Conservation (phyloP, 176 grass and related monocot genomes). For the Triticum turgidum region DNA sequence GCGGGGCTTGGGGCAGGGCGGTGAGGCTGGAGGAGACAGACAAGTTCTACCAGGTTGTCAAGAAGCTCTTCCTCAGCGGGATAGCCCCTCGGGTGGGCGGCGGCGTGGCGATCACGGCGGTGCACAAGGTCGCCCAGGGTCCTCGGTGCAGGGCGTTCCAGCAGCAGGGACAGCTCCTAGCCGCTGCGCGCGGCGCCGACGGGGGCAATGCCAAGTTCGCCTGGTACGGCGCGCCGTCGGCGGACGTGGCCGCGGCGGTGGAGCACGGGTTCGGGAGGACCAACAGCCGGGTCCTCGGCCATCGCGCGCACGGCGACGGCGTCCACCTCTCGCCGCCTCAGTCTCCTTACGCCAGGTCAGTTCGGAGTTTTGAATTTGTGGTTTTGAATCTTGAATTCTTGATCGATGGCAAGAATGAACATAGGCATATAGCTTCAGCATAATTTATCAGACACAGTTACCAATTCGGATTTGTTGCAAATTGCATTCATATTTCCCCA, state of each 20-base stretch:
- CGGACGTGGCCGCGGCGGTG: slow-evolving; percentile 45
- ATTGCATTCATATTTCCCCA: not conserved
- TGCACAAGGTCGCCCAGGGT: slow-evolving; percentile 52
- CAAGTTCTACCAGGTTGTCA: slow-evolving; percentile 57
- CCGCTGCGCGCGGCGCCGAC: slow-evolving; percentile 31
- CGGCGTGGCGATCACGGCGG: slow-evolving; percentile 43
- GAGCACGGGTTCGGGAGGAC: slow-evolving; percentile 42
- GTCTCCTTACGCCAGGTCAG: slow-evolving; percentile 57
- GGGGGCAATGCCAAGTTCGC: slow-evolving; percentile 47
- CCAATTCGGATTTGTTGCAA: slow-evolving; percentile 2
- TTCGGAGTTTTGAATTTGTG: not conserved
- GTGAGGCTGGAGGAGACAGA: slow-evolving; percentile 38
- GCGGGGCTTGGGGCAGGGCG: slow-evolving; percentile 5
- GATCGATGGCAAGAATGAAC: not conserved
- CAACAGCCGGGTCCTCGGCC: slow-evolving; percentile 37
- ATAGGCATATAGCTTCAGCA: not conserved
- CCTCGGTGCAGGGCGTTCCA: slow-evolving; percentile 49
- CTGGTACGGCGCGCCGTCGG: slow-evolving; percentile 59
- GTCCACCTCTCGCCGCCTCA: slow-evolving; percentile 71
- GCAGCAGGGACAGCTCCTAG: slow-evolving; percentile 40
- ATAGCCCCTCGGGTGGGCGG: slow-evolving; percentile 7
- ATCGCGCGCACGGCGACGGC: slow-evolving; percentile 53
- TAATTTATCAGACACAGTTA: not conserved
- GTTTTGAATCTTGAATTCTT: not conserved
- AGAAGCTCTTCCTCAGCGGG: slow-evolving; percentile 59